These are phyloP conservation scores for Pyrenophora teres DNA, from an alignment of 2,329 filamentous ascomycete genomes.

Conservation along the genomic window DNA sequence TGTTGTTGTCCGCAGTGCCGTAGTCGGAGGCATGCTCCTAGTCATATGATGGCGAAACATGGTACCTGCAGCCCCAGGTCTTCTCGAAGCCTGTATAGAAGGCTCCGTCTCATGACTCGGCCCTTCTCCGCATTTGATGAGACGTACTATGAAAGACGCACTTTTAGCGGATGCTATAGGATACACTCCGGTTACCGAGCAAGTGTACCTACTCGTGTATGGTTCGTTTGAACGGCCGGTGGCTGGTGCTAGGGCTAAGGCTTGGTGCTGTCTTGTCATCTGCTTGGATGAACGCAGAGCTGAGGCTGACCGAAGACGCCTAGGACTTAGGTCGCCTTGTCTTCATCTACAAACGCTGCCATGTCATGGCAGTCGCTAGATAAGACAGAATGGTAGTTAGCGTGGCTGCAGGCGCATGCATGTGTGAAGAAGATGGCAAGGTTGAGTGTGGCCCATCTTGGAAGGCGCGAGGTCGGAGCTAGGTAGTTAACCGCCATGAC, in stretches of 20 bases:
- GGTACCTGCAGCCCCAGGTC: slow-evolving; percentile 20
- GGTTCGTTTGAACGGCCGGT: slow-evolving; percentile 2
- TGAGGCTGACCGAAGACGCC: slow-evolving; percentile 10
- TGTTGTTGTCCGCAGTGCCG: slow-evolving; percentile 21
- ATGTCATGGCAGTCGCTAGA: not conserved
- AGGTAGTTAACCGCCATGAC: not conserved
- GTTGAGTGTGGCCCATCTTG: not conserved
- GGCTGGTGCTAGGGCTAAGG: slow-evolving; percentile 9
- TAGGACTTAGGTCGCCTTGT: slow-evolving; percentile 9
- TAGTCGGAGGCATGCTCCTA: slow-evolving; percentile 1
- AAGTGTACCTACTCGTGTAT: not conserved
- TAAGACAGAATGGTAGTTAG: slow-evolving; percentile 5
- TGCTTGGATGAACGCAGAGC: slow-evolving; percentile 7
- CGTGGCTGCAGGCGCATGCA: slow-evolving; percentile 4
- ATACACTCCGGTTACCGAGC: slow-evolving; percentile 18
- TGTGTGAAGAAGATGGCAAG: not conserved
- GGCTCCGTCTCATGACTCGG: slow-evolving; percentile 7
- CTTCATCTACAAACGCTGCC: slow-evolving; percentile 11
- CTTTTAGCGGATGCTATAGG: slow-evolving; percentile 17
- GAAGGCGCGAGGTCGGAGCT: not conserved
- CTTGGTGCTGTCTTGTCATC: slow-evolving; percentile 17
- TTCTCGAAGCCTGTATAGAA: slow-evolving; percentile 21
- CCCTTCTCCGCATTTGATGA: slow-evolving; percentile 24
- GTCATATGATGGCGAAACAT: slow-evolving; percentile 15
- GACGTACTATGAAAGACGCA: slow-evolving; percentile 2